Base-by-base conservation (phyloP, 768 basidiomycete genomes). In the Psilocybe subaeruginosa region DNA sequence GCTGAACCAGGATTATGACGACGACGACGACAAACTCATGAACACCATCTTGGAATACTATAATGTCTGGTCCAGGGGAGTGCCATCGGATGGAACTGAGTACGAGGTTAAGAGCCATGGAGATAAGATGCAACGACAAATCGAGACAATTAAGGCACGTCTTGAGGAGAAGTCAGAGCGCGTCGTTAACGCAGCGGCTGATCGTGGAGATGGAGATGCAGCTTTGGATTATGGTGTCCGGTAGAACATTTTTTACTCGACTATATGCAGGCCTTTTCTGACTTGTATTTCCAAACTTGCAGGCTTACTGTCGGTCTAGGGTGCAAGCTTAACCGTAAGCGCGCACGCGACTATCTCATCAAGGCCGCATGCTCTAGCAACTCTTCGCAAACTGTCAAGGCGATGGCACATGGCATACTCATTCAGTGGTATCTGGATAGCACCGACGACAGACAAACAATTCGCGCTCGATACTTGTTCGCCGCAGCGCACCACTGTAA, bases 401-500 rank as follows among this genome's bases (percentile, higher is more conserved):
- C 57, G 2, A 59, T 52, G 9, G 60, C 60, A 1, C 66, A 68
- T 27, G 64, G 59, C 27, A 29, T 57, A 7, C 66, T 68, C 54
- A 60, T 68, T 19, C 17, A 59, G 27, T 68, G 66, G 66, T 61
- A 63, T 29, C 12, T 57, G 11, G 45, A 27, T 19, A 39, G 35
- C 30, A 17, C 33, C 2, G 9, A 56, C 50, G 16, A 30, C 30
- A 17, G 12, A 16, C 16, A 45, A 5, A 35, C 43, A 16, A 43
- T 65, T 37, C 62, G 57, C 39, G 35, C 27, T 33, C 19, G 64
- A 4, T 65, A 64, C 29, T 12, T 68, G 4, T 61, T 56, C 17
- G 60, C 58, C n/a, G 61, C 66, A 6, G 39, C 41, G 7, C 64
- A 68, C 51, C 66, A 68, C 48, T 59, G 62, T 12, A 63, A 68